Base-by-base conservation (phyloP, 495 filamentous ascomycete species). In the Choiromyces venosus region DNA sequence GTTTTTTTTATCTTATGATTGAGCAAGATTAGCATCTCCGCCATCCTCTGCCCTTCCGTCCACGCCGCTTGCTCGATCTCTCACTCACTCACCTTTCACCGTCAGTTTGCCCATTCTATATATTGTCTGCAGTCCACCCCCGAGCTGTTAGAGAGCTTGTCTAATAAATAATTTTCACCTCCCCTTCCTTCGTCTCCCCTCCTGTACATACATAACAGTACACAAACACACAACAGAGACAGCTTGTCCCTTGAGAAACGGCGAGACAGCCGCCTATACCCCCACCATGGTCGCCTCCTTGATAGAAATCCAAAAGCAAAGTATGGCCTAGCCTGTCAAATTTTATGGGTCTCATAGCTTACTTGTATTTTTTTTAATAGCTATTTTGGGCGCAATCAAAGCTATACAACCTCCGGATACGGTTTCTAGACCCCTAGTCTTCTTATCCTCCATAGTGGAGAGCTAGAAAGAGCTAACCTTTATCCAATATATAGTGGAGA, bases 401-500 rank as follows among this genome's bases (percentile, higher is more conserved):
- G 81, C 81, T 67, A 88, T 88, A 68, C 72, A 74, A 61, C 75
- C 73, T 66, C 66, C 69, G n/a, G 74, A 67, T 67, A 70, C 66
- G 25, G 66, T 77, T 42, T 74, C 77, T 56, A 33, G 25, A 78
- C 40, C 38, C 37, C 46, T 37, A 35, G 64, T 52, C 46, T 18
- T 37, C 71, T 37, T 37, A 35, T 44, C 52, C 38, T 66, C 39
- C 39, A 65, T 33, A 38, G 25, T 37, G 2, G 4, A 18, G 52
- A 33, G 52, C 52, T 56, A 14, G 10, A 29, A 56, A 25, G 8
- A 37, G 46, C 75, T 78, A 66, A 78, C 39, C 46, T 35, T 37
- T 37, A 25, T 68, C 14, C 65, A 81, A 81, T 71, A 65, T 74
- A 69, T 81, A 98, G 94, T 98, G 95, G 95, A 97, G 97, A 87